Percentiles rank a stretch among this genome's conserved stretches.
These are phyloP conservation scores for Russula sp. DNA, from an alignment of 768 basidiomycete species.

Conservation along the genomic window DNA sequence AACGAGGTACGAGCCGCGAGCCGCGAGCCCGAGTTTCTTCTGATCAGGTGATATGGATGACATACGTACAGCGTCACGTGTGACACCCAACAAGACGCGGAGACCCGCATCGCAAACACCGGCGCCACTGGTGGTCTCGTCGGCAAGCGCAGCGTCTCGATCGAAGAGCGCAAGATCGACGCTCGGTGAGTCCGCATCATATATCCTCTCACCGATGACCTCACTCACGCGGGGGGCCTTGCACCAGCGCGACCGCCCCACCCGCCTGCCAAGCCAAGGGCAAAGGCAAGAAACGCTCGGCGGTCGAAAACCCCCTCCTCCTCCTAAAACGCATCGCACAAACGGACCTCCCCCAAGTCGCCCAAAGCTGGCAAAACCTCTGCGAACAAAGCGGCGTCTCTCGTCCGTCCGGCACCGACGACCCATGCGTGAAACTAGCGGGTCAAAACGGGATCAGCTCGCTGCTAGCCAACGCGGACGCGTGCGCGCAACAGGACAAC, in stretches of 20 bases:
- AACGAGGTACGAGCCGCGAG: constrained; percentile 30
- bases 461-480: constrained; percentile 38
- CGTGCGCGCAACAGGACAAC: constrained; percentile 42
- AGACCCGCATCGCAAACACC: constrained; percentile 22
- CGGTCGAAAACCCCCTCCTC: neutral
- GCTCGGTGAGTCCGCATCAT: neutral
- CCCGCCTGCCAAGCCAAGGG: constrained; percentile 11
- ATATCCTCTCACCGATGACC: too few species aligned
- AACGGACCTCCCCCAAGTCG: constrained; percentile 32
- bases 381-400: constrained; percentile 37
- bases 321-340: constrained; percentile 29
- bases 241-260: constrained; percentile 5
- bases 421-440: constrained; percentile 38
- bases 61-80: constrained; percentile 24
- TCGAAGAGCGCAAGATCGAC: neutral
- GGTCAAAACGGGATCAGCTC: constrained; percentile 36
- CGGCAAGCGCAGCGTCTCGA: constrained; percentile 14
- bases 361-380: constrained; percentile 38
- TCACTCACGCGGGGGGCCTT: too few species aligned
- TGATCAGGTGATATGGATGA: too few species aligned
- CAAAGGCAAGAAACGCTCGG: constrained; percentile 16
- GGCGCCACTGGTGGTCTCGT: constrained; percentile 26
- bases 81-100: constrained; percentile 24
- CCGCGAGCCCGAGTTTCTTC: constrained; percentile 26
- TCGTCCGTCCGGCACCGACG: constrained; percentile 29